Evolutionary conservation across 257 asterid genomes (phyloP).

Genomic region (Rubia yunnanensis): DNA sequence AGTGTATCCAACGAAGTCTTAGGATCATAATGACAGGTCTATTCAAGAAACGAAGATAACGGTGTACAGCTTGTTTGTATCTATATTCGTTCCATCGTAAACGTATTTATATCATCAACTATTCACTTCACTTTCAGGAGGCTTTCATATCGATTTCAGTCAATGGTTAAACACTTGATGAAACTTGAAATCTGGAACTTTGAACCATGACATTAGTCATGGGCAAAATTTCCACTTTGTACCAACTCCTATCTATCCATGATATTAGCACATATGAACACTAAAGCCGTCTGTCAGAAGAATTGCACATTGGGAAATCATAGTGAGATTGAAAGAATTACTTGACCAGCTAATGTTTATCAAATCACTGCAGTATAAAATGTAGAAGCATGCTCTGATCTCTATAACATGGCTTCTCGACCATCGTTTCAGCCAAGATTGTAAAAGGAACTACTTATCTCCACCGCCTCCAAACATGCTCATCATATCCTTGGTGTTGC

Average conservation of each 20-base stretch:
- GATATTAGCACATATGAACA: neutral
- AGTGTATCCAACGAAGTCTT: no score
- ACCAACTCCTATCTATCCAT: neutral
- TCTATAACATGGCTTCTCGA: no score
- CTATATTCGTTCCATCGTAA: no score
- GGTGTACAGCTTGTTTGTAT: no score
- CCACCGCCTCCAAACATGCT: slow-evolving; percentile 95
- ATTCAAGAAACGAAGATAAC: no score
- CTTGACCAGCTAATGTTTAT: neutral
- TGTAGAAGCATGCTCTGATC: no score
- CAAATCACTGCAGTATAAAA: neutral
- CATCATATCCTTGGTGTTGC: slow-evolving; percentile 84
- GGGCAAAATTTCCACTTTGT: neutral
- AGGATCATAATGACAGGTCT: no score
- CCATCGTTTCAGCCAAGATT: neutral
- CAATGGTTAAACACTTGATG: no score
- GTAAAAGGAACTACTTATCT: slow-evolving; percentile 29
- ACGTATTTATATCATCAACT: no score
- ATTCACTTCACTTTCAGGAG: neutral
- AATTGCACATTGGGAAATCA: neutral
- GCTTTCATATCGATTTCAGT: no score
- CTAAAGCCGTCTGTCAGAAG: neutral
- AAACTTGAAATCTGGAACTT: neutral
- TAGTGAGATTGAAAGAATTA: neutral
- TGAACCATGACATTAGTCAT: neutral